These are phyloP conservation scores for Xylariales sp. DNA, from an alignment of 2,329 filamentous ascomycete genomes.

Conservation along the genomic window DNA sequence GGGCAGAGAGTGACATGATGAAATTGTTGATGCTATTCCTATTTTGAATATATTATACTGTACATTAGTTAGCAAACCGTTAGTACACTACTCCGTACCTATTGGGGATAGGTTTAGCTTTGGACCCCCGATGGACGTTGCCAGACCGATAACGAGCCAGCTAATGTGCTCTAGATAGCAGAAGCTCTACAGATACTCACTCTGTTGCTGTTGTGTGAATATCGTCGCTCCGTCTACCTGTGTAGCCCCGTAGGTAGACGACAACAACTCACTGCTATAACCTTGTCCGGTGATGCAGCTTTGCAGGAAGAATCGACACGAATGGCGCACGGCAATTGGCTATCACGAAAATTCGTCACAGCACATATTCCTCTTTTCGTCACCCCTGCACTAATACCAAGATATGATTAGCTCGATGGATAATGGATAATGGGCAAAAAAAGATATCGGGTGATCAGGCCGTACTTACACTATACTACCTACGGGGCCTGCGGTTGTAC, in stretches of 20 bases:
- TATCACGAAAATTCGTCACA: slow-evolving; percentile 20
- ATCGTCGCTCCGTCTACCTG: no score
- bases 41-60: background rate
- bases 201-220: no score
- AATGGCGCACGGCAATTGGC: slow-evolving; percentile 17
- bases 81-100: background rate
- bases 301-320: slow-evolving; percentile 4
- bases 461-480: background rate
- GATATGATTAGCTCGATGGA: background rate
- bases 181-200: no score
- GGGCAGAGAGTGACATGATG: background rate
- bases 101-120: background rate
- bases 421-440: background rate
- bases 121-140: background rate
- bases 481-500: no score
- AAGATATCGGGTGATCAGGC: background rate
- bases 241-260: no score
- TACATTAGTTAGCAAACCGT: background rate
- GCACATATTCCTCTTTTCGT: slow-evolving; percentile 15
- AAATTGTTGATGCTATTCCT: background rate
- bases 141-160: background rate
- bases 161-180: no score
- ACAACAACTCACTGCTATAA: background rate
- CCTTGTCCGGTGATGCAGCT: slow-evolving; percentile 13
- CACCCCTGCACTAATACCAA: slow-evolving; percentile 14